These are phyloP conservation scores for Phalaenopsis equestris DNA, from an alignment of 106 monocot genomes.

Conservation along the genomic window DNA sequence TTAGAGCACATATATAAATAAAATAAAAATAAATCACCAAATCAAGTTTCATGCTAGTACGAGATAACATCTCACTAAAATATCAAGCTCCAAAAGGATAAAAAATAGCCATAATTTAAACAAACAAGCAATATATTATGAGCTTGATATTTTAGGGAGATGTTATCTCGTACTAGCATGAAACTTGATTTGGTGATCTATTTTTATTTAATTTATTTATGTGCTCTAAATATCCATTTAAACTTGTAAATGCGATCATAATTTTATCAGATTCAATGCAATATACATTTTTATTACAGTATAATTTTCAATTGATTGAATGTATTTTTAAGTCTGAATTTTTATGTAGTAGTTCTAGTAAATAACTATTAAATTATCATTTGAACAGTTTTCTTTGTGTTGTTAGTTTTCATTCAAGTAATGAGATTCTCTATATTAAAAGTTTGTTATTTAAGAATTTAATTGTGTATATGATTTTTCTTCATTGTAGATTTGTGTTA, in stretches of 20 bases:
- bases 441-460: neutral
- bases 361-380: neutral
- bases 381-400: neutral
- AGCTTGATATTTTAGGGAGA: too few species aligned
- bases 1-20: too few species aligned
- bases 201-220: neutral
- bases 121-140: too few species aligned
- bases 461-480: neutral
- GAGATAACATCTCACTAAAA: too few species aligned
- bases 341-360: too few species aligned
- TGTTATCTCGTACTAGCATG: neutral
- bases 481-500: neutral
- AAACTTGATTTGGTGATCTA: neutral
- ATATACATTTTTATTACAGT: neutral
- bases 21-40: too few species aligned
- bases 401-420: neutral
- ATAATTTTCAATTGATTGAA: slow-evolving; percentile 2
- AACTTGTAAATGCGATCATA: neutral
- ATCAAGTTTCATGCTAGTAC: too few species aligned
- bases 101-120: too few species aligned
- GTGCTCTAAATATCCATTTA: neutral
- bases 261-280: neutral
- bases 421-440: neutral
- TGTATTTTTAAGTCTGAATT: neutral
- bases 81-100: too few species aligned